Evolutionary conservation across 176 grass and related monocot genomes (phyloP).

Genomic region (Avena sativa): DNA sequence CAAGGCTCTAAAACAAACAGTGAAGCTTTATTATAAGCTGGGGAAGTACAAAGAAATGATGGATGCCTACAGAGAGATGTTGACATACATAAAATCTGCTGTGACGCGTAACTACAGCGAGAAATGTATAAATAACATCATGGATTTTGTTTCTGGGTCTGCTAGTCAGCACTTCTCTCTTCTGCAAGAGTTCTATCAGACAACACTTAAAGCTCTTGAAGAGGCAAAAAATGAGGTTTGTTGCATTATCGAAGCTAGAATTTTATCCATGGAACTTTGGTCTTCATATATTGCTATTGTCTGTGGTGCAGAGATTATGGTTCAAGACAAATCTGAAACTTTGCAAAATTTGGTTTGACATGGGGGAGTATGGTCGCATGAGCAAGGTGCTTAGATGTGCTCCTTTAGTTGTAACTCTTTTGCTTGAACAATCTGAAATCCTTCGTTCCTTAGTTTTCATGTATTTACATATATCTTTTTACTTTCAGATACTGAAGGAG

Average conservation of each 20-base stretch:
- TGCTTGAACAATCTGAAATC: neutral
- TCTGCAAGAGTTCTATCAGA: slow-evolving; percentile 97
- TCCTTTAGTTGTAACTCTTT: neutral
- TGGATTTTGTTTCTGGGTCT: slow-evolving; percentile 99
- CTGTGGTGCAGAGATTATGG: slow-evolving; percentile 82
- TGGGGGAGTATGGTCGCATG: slow-evolving; percentile 95
- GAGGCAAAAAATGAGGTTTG: slow-evolving; percentile 94
- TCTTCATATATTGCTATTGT: slow-evolving; percentile 35
- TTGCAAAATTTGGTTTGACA: slow-evolving; percentile 99
- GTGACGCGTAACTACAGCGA: slow-evolving; percentile 99
- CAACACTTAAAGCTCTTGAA: slow-evolving; percentile 93
- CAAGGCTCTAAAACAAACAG: slow-evolving; percentile 97
- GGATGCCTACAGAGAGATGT: slow-evolving; percentile 96
- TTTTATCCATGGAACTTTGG: neutral
- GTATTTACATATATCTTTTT: neutral
- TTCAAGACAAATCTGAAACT: slow-evolving; percentile 99
- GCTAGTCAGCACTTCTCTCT: slow-evolving; percentile 94
- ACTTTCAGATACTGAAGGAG: slow-evolving; percentile 75
- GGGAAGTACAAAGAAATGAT: slow-evolving; percentile 98
- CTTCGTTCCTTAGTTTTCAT: slow-evolving; percentile 13
- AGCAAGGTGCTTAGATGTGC: slow-evolving; percentile 73
- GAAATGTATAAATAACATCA: slow-evolving; percentile 99
- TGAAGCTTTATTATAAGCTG: slow-evolving; percentile 95
- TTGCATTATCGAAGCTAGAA: neutral
- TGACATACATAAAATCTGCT: slow-evolving; percentile 96